phyloP scores from a whole-genome alignment of 352 stramenopile species.

The Lagenidium sp. region DNA sequence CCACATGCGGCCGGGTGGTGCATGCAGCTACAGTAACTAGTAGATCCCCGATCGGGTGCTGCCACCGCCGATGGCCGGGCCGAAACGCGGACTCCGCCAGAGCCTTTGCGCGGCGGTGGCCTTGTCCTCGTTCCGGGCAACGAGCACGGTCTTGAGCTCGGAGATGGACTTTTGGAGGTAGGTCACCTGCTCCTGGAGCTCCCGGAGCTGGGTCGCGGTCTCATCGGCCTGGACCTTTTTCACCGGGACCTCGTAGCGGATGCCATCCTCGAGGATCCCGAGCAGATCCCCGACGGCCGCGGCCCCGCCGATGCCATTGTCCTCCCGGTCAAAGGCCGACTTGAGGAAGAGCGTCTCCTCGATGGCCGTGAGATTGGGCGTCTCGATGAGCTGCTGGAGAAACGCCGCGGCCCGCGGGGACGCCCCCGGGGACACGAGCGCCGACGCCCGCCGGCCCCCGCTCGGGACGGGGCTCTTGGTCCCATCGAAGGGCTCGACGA shows the following conservation, averaged over 20 bases:
- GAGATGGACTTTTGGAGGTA: conserved; percentile 26
- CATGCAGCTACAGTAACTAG: too few relatives aligned
- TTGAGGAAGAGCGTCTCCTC: conserved; percentile 34
- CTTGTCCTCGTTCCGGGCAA: too few relatives aligned
- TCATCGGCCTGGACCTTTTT: conserved; percentile 22
- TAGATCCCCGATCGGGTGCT: too few relatives aligned
- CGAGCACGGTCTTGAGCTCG: conserved; percentile 21
- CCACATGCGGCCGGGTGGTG: too few relatives aligned
- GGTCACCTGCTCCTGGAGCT: conserved; percentile 29
- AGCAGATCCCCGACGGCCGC: conserved; percentile 3
- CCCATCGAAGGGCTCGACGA: too few relatives aligned
- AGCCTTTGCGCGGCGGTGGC: too few relatives aligned
- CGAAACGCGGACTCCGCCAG: too few relatives aligned
- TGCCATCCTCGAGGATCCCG: conserved; percentile 30
- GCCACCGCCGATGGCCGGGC: too few relatives aligned
- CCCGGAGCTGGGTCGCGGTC: conserved; percentile 13
- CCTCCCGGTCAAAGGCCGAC: conserved; percentile 31
- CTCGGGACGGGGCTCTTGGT: too few relatives aligned
- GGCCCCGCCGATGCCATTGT: conserved; percentile 6
- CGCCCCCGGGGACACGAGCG: not conserved
- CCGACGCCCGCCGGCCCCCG: too few relatives aligned
- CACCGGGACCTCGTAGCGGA: conserved; percentile 42
- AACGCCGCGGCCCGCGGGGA: not conserved
- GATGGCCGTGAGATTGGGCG: conserved; percentile 20
- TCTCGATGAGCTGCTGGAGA: conserved; percentile 20